Base-by-base conservation (phyloP, 2,329 filamentous ascomycete species). In the Hypoxylon sp. region DNA sequence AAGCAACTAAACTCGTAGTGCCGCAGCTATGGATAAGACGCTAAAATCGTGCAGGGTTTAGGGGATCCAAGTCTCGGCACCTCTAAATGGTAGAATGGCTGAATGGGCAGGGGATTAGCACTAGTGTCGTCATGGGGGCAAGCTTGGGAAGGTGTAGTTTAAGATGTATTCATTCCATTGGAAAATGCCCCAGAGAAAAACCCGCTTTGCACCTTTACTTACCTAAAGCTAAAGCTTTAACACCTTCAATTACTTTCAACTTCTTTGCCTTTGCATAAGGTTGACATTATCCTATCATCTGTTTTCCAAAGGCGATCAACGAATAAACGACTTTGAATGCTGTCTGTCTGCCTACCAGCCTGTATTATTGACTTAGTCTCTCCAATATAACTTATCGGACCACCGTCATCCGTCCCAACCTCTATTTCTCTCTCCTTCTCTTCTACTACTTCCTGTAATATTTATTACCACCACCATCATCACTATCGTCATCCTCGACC, bases 51-150 rank as follows among this genome's bases (percentile, higher is more conserved):
- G 13, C 15, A 29, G 48, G 53, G 43, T 41, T 23, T 49, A 49
- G 44, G 19, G 34, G 29, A 34, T 32, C 23, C 25, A 29, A 51
- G 31, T 58, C 47, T 55, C 51, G 55, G 55, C 51, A 58, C 17
- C 38, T 44, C 42, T 17, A 55, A 51, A 42, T 51, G 51, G 51
- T 21, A 51, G 34, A 12, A 41, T 11, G 32, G 34, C 30, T 38
- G 26, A 32, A 48, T 55, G 51, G 55, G 45, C 30, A 29, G 29
- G 29, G 42, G 46, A 48, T 35, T 40, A 13, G 49, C 25, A 30
- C 51, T 55, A 55, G 51, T 58, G 55, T 58, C 55, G 55, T 58
- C 55, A 58, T 58, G 55, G 49, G 45, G 51, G 51, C 47, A 49
- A 46, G 43, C 51, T 45, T 55, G 46, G 46, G 29, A 34, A 36